Evolutionary conservation across 73 alveolate genomes (phyloP), one percentile per base, ranked within the genome.

Genomic region (Tetrahymena borealis): DNA sequence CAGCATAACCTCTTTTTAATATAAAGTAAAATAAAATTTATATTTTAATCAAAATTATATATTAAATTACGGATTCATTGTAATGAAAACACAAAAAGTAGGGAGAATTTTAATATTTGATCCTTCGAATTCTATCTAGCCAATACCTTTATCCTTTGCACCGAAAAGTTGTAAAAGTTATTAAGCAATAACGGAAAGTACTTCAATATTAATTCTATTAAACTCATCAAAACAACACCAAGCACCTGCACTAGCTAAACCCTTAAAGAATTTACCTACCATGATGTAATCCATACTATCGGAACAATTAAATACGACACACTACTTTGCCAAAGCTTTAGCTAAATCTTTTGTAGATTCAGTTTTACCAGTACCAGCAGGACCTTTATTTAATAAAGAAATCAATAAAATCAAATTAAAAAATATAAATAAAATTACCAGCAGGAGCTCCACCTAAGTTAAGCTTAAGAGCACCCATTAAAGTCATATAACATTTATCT

Each of bases 301-400:
- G 10, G 95, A 93, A n/a, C 99, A 98, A 95, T 99, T 99, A 97
- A 98, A 99, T 39, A 99, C 99, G 60, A 99, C 99, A 94, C 99
- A 98, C 95, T 98, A 99, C 91, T 98, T 98, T 7, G 99, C 99
- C 77, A 99, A 97, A 31, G 99, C 99, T 98, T 99, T 98, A 13
- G 99, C 99, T 90, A 98, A 93, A 97, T 99, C 99, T 96, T 99
- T 99, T 13, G 99, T 98, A 90, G 99, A 98, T 94, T 99, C 99
- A 1, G 99, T 99, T 95, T 99, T 99, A 40, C 99, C 99, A 18
- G 99, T 99, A 38, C 99, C 99, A 43, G 99, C 99, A 13, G 99
- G 99, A 10, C 99, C 99, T 60, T 18, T 0, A 41, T 41, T 3
- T 41, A 2, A 60, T 15, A 60, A 60, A 20, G 28, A 15, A 7